phyloP scores from a whole-genome alignment of 208 protist genomes.

The Herpetomonas tarakana region DNA sequence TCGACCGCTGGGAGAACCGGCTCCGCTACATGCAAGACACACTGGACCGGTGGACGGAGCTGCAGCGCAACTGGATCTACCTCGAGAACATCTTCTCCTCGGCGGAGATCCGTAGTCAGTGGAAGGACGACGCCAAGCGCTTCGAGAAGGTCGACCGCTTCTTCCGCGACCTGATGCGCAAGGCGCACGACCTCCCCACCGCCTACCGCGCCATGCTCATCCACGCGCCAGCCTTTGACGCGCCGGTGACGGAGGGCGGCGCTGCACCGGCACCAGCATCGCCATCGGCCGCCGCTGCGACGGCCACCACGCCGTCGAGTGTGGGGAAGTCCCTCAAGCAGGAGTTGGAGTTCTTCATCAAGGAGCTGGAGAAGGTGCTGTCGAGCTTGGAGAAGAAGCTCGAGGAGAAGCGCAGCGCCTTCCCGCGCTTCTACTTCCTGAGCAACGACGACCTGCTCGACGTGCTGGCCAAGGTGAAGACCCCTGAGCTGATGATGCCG shows the following conservation, averaged over 20 bases:
- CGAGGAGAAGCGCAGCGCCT: slow-evolving; percentile 95
- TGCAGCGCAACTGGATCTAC: slow-evolving; percentile 97
- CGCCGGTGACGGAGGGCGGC: slow-evolving; percentile 13
- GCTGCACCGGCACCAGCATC: neutral
- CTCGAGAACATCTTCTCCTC: slow-evolving; percentile 96
- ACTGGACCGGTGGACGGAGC: slow-evolving; percentile 92
- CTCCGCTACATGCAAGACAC: slow-evolving; percentile 93
- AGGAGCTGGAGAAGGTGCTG: slow-evolving; percentile 93
- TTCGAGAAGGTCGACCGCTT: slow-evolving; percentile 94
- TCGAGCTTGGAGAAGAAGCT: slow-evolving; percentile 94
- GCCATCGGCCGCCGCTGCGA: neutral
- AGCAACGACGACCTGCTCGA: slow-evolving; percentile 97
- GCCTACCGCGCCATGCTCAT: slow-evolving; percentile 88
- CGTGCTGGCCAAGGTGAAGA: slow-evolving; percentile 97
- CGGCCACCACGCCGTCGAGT: neutral
- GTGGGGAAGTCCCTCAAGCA: slow-evolving; percentile 66
- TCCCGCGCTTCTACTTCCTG: slow-evolving; percentile 98
- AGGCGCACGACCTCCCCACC: slow-evolving; percentile 89
- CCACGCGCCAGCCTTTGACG: slow-evolving; percentile 78
- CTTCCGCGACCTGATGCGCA: slow-evolving; percentile 95
- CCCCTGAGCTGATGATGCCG: slow-evolving; percentile 95
- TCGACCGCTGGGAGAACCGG: slow-evolving; percentile 94
- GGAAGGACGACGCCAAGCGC: slow-evolving; percentile 94
- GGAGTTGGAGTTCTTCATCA: slow-evolving; percentile 90
- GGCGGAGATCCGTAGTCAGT: slow-evolving; percentile 95